Conservation (phyloP, 768 basidiomycete species). For the Pulveroboletus frians region DNA sequence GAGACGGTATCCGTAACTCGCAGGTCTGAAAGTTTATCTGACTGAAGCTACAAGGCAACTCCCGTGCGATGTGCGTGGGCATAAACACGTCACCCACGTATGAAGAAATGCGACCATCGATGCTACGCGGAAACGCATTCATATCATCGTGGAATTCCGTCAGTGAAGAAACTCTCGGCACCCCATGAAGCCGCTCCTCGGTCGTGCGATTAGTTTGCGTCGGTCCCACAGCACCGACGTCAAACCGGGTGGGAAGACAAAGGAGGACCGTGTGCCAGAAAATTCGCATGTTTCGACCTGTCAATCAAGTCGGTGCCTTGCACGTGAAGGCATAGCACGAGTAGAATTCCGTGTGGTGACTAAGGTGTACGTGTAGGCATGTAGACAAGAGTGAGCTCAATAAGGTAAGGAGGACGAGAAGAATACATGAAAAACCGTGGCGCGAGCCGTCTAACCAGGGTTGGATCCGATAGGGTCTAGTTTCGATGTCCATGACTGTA, state of each 20-base stretch:
- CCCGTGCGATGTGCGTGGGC: neutral
- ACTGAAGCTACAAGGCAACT: neutral
- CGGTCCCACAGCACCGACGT: neutral
- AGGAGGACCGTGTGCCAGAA: neutral
- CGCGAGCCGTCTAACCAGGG: conserved; percentile 31
- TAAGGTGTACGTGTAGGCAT: conserved; percentile 29
- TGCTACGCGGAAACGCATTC: neutral
- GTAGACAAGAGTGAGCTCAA: conserved; percentile 15
- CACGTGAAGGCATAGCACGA: conserved; percentile 3
- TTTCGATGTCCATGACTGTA: conserved; percentile 79
- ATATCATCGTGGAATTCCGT: conserved; percentile 1
- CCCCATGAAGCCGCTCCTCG: neutral
- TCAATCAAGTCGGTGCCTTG: too few species aligned
- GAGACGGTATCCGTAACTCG: neutral
- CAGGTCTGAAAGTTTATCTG: neutral
- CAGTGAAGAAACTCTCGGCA: neutral
- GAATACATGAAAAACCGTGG: neutral
- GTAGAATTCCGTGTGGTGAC: conserved; percentile 9
- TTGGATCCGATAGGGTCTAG: conserved; percentile 75
- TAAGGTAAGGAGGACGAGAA: conserved; percentile 13
- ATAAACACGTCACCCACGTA: neutral
- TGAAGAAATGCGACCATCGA: conserved; percentile 9
- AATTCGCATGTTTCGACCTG: too few species aligned
- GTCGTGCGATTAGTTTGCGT: neutral
- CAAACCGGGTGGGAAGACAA: neutral